Evolutionary conservation across 116 monocot species (phyloP), one percentile per base, ranked within the genome.

Genomic region (Thalassia testudinum): DNA sequence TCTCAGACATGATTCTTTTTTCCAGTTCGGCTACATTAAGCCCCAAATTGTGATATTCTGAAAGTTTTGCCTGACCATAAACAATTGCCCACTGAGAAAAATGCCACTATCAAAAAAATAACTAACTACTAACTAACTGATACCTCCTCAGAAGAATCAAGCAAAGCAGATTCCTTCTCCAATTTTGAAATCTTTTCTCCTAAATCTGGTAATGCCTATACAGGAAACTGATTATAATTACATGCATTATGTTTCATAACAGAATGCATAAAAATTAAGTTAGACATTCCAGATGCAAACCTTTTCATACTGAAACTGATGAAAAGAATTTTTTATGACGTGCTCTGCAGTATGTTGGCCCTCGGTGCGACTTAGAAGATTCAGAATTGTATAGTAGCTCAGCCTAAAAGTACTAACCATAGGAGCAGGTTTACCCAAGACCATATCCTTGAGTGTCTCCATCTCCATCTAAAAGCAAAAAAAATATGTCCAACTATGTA

Each of bases 301-400:
- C 99, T 90, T 99, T 57, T 99, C 99, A 70, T 90, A 99, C 63
- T 99, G 99, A 68, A 99, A 99, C 48, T 99, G 90, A 66, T 99
- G 90, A 69, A 99, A 99, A 28, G 90, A 99, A 78, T 99, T 77
- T 49, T 75, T 89, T 59, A 99, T 90, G 43, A 99, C 99, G 78
- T 90, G 90, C 64, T 99, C 99, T 24, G 99, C 99, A 66, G 90
- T 90, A 67, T 90, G 86, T 60, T 99, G 99, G 56, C 99, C 99
- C 68, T 99, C 99, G 17, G 82, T 80, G 50, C 80, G 99, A 54
- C 90, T 90, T 90, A 99, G 67, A 49, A 99, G 49, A 67, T 99
- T 99, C 66, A 99, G 56, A 65, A 99, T 99, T 24, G 99, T 71
- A 55, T 90, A 99, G 68, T 99, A 99, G 50, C 99, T 99, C 50